Conservation (phyloP, 306 rosid genomes). For the Chamaecrista fasciculata region DNA sequence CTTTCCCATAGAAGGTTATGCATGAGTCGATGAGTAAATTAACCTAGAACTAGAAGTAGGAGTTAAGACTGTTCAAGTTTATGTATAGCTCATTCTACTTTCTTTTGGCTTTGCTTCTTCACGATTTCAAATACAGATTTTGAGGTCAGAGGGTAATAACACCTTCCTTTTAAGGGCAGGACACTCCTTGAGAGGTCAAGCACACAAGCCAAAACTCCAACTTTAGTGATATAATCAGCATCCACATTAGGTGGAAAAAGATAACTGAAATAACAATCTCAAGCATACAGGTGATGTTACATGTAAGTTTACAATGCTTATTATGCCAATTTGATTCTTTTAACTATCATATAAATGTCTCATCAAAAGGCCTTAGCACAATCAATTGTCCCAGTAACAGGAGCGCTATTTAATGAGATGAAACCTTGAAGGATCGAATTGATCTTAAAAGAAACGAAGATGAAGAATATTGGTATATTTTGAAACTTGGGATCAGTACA, state of each 20-base stretch:
- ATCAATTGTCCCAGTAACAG: not conserved
- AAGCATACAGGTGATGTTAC: conserved; percentile 6
- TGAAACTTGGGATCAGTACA: conserved; percentile 9
- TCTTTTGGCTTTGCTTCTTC: not conserved
- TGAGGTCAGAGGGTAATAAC: not conserved
- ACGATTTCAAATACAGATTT: conserved; percentile 6
- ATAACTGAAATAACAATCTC: conserved; percentile 6
- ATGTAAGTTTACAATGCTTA: not conserved
- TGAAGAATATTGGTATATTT: conserved; percentile 4
- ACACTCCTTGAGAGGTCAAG: not conserved
- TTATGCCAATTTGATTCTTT: not conserved
- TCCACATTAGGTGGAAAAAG: conserved; percentile 2
- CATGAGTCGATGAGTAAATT: conserved; percentile 1
- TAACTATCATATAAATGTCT: conserved; percentile 1
- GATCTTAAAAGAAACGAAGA: conserved; percentile 16
- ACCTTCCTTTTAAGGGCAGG: not conserved
- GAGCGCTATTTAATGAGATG: not conserved
- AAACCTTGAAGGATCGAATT: not conserved
- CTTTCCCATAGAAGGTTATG: not conserved
- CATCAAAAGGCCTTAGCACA: not conserved
- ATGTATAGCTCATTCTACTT: too few relatives aligned
- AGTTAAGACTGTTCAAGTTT: conserved; percentile 9
- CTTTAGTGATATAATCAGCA: not conserved
- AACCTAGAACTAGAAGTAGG: conserved; percentile 3
- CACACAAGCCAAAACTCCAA: not conserved